Base-by-base conservation (phyloP, 306 rosid species). In the Arachis hypogaea region DNA sequence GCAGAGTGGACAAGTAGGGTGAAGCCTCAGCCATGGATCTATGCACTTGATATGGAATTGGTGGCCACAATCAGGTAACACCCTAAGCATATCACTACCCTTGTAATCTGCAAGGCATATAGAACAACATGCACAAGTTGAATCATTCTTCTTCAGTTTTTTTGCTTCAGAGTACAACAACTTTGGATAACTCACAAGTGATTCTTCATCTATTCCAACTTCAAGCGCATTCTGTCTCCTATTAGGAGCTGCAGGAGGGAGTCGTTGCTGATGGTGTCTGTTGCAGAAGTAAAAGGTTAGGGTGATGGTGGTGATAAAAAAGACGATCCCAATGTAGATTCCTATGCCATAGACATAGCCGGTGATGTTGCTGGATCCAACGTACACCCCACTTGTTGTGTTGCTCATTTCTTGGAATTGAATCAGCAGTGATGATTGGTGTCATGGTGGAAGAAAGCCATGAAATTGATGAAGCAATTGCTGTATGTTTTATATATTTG, bases 1-100 rank as follows among this genome's bases (percentile, higher is more conserved):
- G 71, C 92, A 89, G 12, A 87, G 75, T 0, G 92, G 96, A 66
- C 90, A 89, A 0, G 90, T 81, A 3, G 95, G 95, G 51, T 87
- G 79, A 74, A 85, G 69, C 61, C 88, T 73, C 51, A 89, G 51
- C 96, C 96, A 87, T 0, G 90, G 88, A 69, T 89, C 96, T 7
- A 87, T 59, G 55, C 92, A 87, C 16, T 59, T 80, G 58, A 74
- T 47, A 44, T 89, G 96, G 63, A 89, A 89, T 52, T 80, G 59
- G 67, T 87, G 92, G 5, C 64, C 68, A 28, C 96, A 85, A 36
- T 89, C 90, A 3, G 96, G 92, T 47, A 89, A 67, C 16, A 81
- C 57, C 58, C 90, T 36, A 5, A 89, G 76, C 78, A 71, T 66
- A 66, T 89, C 90, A 3, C 14, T 42, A 28, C 51, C 68, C 63